Conservation (phyloP, 2,329 filamentous ascomycete species). For the Trichoderma sp. region DNA sequence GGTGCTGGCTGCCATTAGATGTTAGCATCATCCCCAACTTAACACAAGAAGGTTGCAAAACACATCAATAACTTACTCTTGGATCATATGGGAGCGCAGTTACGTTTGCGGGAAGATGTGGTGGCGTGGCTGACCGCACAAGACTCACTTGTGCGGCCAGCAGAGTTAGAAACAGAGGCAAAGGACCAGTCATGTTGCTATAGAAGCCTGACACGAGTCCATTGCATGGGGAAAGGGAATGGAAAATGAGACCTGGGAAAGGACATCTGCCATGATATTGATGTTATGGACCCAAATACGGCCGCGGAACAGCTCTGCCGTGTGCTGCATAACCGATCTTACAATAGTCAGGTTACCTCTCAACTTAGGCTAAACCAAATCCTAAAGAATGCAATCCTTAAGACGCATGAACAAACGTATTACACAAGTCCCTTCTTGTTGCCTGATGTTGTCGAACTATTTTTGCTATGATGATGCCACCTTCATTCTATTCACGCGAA, state of each 20-base stretch:
- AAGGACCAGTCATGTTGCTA: neutral
- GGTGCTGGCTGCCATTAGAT: neutral
- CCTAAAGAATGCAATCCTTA: neutral
- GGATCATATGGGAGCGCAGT: neutral
- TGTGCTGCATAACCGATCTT: neutral
- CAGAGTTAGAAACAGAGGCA: neutral
- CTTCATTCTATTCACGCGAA: neutral
- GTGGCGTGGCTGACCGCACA: neutral
- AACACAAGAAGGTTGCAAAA: fast-evolving
- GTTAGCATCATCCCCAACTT: neutral
- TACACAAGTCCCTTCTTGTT: neutral
- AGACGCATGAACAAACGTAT: neutral
- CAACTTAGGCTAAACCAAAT: neutral
- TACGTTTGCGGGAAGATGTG: neutral
- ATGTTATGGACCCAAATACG: neutral
- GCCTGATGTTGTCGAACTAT: neutral
- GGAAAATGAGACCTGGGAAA: neutral
- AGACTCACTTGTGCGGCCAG: neutral
- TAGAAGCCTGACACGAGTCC: neutral
- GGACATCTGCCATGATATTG: neutral
- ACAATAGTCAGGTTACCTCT: neutral
- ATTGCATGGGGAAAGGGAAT: neutral
- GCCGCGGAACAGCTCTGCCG: neutral
- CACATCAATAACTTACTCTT: neutral
- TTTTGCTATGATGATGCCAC: neutral